Evolutionary conservation across 73 alveolate species (phyloP).

Genomic region (Symbiodinium natans): DNA sequence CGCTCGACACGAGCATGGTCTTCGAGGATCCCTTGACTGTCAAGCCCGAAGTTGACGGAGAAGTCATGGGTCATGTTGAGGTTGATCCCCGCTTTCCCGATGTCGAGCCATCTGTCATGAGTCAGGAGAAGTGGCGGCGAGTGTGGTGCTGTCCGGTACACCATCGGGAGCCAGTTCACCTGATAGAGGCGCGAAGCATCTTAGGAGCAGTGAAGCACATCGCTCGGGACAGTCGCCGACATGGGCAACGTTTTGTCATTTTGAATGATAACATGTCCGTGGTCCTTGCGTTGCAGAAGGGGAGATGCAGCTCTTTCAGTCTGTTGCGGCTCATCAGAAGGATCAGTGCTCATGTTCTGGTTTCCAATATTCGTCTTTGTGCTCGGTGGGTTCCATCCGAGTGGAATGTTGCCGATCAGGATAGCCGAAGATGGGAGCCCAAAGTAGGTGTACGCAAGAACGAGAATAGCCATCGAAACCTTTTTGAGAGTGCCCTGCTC

Average conservation of each 20-base stretch:
- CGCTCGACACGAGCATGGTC: neutral
- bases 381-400: conserved; percentile 12
- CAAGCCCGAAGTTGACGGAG: neutral
- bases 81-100: neutral
- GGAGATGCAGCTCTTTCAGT: neutral
- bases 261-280: conserved; percentile 20
- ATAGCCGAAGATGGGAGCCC: conserved; percentile 4
- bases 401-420: neutral
- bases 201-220: neutral
- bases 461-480: too few relatives aligned
- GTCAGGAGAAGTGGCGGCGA: neutral
- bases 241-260: neutral
- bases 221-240: neutral
- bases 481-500: too few relatives aligned
- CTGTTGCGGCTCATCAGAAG: neutral
- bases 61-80: neutral
- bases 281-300: neutral
- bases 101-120: neutral
- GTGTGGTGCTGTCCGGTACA: neutral
- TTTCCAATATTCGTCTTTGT: neutral
- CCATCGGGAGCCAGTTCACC: neutral
- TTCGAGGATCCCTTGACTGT: neutral
- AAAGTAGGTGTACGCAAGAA: too few relatives aligned
- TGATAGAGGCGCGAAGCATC: neutral
- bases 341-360: neutral